Evolutionary conservation across 2,329 filamentous ascomycete species (phyloP).

Genomic region (Seiridium cupressi): DNA sequence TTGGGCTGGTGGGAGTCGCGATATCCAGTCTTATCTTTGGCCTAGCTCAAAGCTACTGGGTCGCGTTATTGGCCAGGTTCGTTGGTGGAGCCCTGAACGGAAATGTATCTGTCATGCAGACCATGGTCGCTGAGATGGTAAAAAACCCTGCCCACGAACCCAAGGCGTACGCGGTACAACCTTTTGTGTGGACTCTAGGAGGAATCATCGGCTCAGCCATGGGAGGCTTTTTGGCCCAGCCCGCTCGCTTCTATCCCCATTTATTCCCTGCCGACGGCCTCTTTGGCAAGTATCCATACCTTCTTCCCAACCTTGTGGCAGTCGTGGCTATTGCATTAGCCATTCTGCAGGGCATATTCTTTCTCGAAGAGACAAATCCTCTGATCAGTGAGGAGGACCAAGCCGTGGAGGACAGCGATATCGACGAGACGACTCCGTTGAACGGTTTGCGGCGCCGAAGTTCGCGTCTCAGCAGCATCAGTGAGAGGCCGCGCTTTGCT

Average conservation of each 20-base stretch:
- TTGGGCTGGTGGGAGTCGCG: constrained; percentile 33
- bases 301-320: constrained; percentile 66
- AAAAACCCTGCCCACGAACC: constrained; percentile 40
- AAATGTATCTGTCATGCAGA: constrained; percentile 35
- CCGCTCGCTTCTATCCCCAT: constrained; percentile 30
- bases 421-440: constrained; percentile 27
- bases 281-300: constrained; percentile 65
- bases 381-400: constrained; percentile 16
- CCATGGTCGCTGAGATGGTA: constrained; percentile 39
- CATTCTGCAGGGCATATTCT: constrained; percentile 58
- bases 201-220: constrained; percentile 35
- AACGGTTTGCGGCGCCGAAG: not conserved
- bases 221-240: constrained; percentile 35
- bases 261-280: constrained; percentile 37
- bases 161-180: constrained; percentile 32
- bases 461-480: constrained; percentile 17
- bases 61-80: constrained; percentile 38
- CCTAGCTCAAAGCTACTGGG: constrained; percentile 38
- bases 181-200: constrained; percentile 35
- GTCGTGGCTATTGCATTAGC: constrained; percentile 61
- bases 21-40: constrained; percentile 40
- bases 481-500: constrained; percentile 25
- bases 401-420: constrained; percentile 9
- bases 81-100: constrained; percentile 38
- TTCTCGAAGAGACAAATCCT: constrained; percentile 49